Conservation (phyloP, 768 basidiomycete genomes). For the Tremella fuciformis region DNA sequence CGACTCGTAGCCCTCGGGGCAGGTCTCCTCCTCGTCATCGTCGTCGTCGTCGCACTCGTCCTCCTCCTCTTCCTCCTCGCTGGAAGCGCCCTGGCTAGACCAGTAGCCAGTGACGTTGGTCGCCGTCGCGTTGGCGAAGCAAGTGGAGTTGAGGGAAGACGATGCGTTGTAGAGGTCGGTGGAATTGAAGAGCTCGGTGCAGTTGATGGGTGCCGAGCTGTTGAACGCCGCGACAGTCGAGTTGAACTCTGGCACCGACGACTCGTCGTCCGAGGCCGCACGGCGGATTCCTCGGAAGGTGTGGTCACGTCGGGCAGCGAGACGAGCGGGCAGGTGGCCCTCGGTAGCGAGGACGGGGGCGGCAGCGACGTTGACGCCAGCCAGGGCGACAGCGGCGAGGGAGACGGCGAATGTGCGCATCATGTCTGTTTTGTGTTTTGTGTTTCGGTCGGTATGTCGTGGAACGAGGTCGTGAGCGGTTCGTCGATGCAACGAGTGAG, state of each 20-base stretch:
- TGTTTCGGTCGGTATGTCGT: no score
- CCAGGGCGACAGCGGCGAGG: conserved; percentile 1
- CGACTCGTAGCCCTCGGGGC: conserved; percentile 5
- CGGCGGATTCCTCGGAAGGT: no score
- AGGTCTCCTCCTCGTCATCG: conserved; percentile 3
- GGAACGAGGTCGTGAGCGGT: not conserved
- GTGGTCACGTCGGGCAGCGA: not conserved
- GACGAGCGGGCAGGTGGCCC: conserved; percentile 6
- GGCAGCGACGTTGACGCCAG: conserved; percentile 3
- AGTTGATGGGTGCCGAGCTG: no score
- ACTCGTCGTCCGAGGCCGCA: no score
- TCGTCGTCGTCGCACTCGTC: conserved; percentile 4
- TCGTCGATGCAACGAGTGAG: conserved; percentile 1
- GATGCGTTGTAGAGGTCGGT: no score
- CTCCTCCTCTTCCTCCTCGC: conserved; percentile 1
- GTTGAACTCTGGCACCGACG: no score
- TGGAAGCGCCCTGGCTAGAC: no score
- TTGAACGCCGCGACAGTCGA: no score
- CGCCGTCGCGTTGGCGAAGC: conserved; percentile 1
- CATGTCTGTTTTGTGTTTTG: not conserved
- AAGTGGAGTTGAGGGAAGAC: no score
- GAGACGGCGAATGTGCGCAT: not conserved
- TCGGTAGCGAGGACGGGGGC: not conserved
- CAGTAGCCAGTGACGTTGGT: not conserved
- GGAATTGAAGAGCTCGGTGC: no score